Evolutionary conservation across 176 grass and related monocot genomes (phyloP).

Genomic region (Tuctoria greenei): DNA sequence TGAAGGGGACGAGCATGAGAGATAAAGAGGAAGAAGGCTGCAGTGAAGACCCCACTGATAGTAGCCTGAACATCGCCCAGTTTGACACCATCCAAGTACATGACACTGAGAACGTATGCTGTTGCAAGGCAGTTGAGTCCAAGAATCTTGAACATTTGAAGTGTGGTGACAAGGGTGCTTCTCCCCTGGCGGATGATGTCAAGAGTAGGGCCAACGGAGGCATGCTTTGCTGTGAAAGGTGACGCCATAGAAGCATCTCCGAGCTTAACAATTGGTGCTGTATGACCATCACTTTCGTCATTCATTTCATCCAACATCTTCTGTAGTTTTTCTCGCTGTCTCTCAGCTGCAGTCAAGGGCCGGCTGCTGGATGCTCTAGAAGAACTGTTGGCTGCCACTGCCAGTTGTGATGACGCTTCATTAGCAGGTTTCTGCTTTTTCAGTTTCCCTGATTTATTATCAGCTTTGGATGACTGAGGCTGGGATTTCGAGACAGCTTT

Average conservation of each 20-base stretch:
- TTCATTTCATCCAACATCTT: slow-evolving; percentile 98
- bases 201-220: slow-evolving; percentile 79
- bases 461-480: slow-evolving; percentile 52
- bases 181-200: slow-evolving; percentile 94
- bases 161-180: slow-evolving; percentile 92
- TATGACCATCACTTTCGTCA: slow-evolving; percentile 71
- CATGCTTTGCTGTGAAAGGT: slow-evolving; percentile 96
- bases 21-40: slow-evolving; percentile 97
- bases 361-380: slow-evolving; percentile 48
- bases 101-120: slow-evolving; percentile 93
- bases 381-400: slow-evolving; percentile 38
- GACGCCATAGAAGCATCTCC: slow-evolving; percentile 98
- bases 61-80: slow-evolving; percentile 95
- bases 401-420: slow-evolving; percentile 52
- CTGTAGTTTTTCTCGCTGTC: slow-evolving; percentile 70
- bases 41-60: slow-evolving; percentile 90
- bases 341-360: slow-evolving; percentile 70
- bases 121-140: slow-evolving; percentile 95
- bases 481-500: slow-evolving; percentile 52
- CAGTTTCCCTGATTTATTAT: slow-evolving; percentile 67
- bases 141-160: slow-evolving; percentile 99
- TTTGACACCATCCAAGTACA: slow-evolving; percentile 96
- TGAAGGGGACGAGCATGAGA: slow-evolving; percentile 87
- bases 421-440: slow-evolving; percentile 60
- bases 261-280: slow-evolving; percentile 71